A percentile compares a stretch with the other conserved stretches of the same genome.
phyloP scores from a whole-genome alignment of 345 rosid genomes.

The Pugionium dolabratum region DNA sequence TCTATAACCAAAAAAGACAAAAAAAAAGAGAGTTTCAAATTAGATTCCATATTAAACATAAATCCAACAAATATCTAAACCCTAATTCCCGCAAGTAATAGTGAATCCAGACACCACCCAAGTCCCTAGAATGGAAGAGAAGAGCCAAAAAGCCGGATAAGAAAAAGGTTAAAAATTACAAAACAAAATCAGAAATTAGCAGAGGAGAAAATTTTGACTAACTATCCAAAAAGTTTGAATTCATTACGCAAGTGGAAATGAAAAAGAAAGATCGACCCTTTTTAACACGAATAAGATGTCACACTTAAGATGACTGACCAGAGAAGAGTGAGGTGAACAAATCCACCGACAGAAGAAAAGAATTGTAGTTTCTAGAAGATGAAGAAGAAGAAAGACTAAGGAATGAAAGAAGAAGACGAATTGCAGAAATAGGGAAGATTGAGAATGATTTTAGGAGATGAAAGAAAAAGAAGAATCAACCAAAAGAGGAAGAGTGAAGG shows the following conservation, averaged over 20 bases:
- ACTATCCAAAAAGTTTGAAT: constrained; percentile 8
- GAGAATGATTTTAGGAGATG: background rate
- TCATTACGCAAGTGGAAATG: background rate
- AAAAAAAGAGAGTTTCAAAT: constrained; percentile 17
- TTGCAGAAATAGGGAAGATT: constrained; percentile 4
- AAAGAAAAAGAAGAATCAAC: constrained; percentile 20
- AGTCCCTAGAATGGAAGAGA: background rate
- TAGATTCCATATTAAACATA: constrained; percentile 20
- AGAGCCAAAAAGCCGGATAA: background rate
- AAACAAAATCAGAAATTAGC: background rate
- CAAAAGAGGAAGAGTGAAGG: constrained; percentile 26
- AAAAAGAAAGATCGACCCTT: background rate
- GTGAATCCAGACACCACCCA: constrained; percentile 2
- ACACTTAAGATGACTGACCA: background rate
- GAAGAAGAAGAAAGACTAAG: background rate
- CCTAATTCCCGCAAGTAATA: constrained; percentile 30
- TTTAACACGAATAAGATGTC: background rate
- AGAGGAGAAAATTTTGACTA: background rate
- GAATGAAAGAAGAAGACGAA: background rate
- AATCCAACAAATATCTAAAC: constrained; percentile 1
- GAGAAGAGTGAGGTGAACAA: constrained; percentile 6
- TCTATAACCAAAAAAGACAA: background rate
- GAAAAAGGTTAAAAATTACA: constrained; percentile 21
- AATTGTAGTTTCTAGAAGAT: background rate
- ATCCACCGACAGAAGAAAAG: constrained; percentile 27